Percentiles rank a stretch among this genome's conserved stretches.
Conservation (phyloP, 192 early-diverging fungal genomes). For the Linnemannia elongata region DNA sequence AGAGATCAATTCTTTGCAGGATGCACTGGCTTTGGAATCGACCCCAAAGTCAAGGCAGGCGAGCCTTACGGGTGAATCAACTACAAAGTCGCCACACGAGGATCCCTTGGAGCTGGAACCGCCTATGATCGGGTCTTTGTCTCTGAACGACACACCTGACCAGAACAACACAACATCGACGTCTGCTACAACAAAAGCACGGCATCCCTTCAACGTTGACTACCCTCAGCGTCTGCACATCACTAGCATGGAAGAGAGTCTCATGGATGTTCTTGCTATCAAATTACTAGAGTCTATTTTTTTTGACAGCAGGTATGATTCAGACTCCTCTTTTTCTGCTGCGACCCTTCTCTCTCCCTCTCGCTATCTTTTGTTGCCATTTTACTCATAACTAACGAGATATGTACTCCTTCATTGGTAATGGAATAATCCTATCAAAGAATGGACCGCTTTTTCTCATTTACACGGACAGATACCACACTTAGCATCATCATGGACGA, state of each 20-base stretch:
- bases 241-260: slow-evolving; percentile 50
- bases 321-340: not conserved
- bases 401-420: not conserved
- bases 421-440: not conserved
- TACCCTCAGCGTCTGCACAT: slow-evolving; percentile 47
- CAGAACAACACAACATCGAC: not conserved
- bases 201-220: slow-evolving; percentile 41
- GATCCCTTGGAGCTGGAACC: not conserved
- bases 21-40: slow-evolving; percentile 31
- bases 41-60: slow-evolving; percentile 14
- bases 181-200: slow-evolving; percentile 5
- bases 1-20: slow-evolving; percentile 35
- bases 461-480: slow-evolving; percentile 50
- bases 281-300: slow-evolving; percentile 43
- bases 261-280: slow-evolving; percentile 44
- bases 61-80: slow-evolving; percentile 12
- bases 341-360: not conserved
- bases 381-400: not conserved
- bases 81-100: not conserved
- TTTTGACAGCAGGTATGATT: slow-evolving; percentile 40
- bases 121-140: slow-evolving; percentile 12
- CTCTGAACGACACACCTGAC: slow-evolving; percentile 11
- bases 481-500: slow-evolving; percentile 55
- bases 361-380: not conserved
- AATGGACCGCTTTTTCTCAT: slow-evolving; percentile 49